A percentile compares a stretch with the other conserved stretches of the same genome.
phyloP scores from a whole-genome alignment of 2,329 filamentous ascomycete species.

The Fusarium citri region DNA sequence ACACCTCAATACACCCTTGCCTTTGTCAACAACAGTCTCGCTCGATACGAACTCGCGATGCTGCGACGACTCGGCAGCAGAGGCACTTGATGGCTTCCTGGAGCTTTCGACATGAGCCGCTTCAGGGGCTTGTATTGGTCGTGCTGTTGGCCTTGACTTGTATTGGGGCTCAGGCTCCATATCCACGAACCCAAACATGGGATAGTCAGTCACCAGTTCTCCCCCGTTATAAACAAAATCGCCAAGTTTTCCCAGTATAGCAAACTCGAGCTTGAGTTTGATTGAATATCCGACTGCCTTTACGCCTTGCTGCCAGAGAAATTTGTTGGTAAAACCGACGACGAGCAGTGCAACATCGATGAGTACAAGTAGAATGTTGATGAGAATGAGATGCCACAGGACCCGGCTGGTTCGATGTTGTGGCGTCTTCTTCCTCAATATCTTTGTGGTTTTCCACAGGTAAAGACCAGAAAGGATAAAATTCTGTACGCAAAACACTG shows the following conservation, averaged over 20 bases:
- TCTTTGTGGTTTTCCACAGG: constrained; percentile 27
- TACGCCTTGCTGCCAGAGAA: constrained; percentile 50
- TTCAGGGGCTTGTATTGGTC: background rate
- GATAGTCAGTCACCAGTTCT: constrained; percentile 18
- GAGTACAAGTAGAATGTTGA: constrained; percentile 57
- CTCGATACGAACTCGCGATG: constrained; percentile 1
- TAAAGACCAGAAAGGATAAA: constrained; percentile 36
- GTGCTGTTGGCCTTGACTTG: background rate
- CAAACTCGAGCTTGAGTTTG: constrained; percentile 54
- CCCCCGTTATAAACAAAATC: constrained; percentile 49
- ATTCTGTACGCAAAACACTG: constrained; percentile 31
- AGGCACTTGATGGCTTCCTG: constrained; percentile 19
- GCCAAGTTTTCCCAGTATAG: constrained; percentile 51
- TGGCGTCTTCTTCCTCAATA: constrained; percentile 17
- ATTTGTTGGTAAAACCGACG: constrained; percentile 49
- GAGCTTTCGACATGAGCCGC: constrained; percentile 3
- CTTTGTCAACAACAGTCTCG: background rate
- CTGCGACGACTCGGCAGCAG: constrained; percentile 8
- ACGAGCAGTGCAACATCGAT: constrained; percentile 55
- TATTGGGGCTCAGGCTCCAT: constrained; percentile 24
- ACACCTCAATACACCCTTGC: constrained; percentile 15
- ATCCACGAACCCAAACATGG: constrained; percentile 35
- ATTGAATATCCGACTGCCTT: constrained; percentile 52
- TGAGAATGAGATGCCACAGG: constrained; percentile 42
- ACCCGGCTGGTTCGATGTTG: constrained; percentile 24